Percentiles rank a stretch among this genome's conserved stretches.
Evolutionary conservation across 768 basidiomycete species (phyloP).

Genomic region (Tubosaeta sp.): DNA sequence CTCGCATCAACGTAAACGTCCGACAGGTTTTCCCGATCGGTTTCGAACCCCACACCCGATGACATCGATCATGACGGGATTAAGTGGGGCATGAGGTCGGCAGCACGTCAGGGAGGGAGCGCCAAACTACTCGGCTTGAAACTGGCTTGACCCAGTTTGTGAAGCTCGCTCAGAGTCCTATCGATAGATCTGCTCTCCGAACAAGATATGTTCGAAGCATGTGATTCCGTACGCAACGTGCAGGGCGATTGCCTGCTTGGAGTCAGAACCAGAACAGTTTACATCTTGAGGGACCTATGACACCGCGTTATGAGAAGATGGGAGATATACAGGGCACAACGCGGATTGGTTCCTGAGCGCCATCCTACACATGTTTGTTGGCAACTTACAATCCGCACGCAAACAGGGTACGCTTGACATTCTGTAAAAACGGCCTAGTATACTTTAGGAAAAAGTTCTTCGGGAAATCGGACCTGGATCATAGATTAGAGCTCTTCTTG

Average conservation of each 20-base stretch:
- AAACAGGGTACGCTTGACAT: constrained; percentile 1
- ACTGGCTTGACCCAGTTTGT: constrained; percentile 1
- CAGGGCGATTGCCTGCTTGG: neutral
- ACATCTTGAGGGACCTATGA: constrained; percentile 17
- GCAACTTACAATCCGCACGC: neutral
- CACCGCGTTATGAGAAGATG: constrained; percentile 15
- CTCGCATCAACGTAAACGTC: constrained; percentile 89
- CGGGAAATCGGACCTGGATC: constrained; percentile 1
- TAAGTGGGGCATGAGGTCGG: neutral
- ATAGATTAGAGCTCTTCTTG: constrained; percentile 26
- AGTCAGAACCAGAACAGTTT: neutral
- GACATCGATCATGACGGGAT: constrained; percentile 1
- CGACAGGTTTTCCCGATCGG: constrained; percentile 82
- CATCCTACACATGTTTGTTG: neutral
- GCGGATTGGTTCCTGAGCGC: constrained; percentile 2
- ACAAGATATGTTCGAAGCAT: constrained; percentile 7
- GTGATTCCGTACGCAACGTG: neutral
- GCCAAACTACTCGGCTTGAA: neutral
- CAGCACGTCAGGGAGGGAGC: neutral
- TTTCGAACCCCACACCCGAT: constrained; percentile 38
- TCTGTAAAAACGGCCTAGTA: neutral
- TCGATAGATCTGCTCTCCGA: constrained; percentile 10
- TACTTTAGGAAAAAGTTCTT: neutral
- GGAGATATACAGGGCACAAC: neutral
- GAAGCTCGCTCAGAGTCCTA: constrained; percentile 1